A percentile compares a stretch with the other conserved stretches of the same genome.
These are phyloP conservation scores for Calycina marina DNA, from an alignment of 2,329 filamentous ascomycete species.

Conservation along the genomic window DNA sequence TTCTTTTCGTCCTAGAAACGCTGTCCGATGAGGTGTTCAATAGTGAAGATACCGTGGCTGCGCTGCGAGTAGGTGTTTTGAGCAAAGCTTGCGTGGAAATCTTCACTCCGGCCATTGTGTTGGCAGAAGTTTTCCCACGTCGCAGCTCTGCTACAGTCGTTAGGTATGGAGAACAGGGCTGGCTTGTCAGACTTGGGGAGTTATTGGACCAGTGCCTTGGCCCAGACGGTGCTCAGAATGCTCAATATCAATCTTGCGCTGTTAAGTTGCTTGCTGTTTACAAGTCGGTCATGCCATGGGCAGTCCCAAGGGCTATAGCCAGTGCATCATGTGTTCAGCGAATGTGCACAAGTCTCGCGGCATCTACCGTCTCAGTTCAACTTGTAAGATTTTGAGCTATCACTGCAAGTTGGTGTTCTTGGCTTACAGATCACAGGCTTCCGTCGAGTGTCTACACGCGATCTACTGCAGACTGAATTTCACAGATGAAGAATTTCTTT, in stretches of 20 bases:
- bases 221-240: slow-evolving; percentile 47
- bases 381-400: slow-evolving; percentile 37
- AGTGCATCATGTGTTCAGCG: slow-evolving; percentile 54
- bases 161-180: slow-evolving; percentile 69
- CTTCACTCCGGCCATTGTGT: slow-evolving; percentile 65
- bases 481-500: slow-evolving; percentile 61
- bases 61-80: slow-evolving; percentile 66
- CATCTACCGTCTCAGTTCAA: slow-evolving; percentile 56
- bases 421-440: slow-evolving; percentile 36
- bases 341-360: slow-evolving; percentile 57
- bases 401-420: neutral
- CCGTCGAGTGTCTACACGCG: slow-evolving; percentile 70
- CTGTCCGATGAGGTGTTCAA: slow-evolving; percentile 91
- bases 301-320: slow-evolving; percentile 68
- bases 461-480: slow-evolving; percentile 65
- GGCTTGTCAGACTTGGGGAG: slow-evolving; percentile 63
- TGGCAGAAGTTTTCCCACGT: slow-evolving; percentile 62
- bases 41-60: slow-evolving; percentile 75
- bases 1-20: slow-evolving; percentile 77
- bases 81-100: slow-evolving; percentile 89
- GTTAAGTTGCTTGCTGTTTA: slow-evolving; percentile 66
- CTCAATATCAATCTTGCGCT: slow-evolving; percentile 54
- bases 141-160: slow-evolving; percentile 49
- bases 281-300: slow-evolving; percentile 72
- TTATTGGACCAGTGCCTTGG: slow-evolving; percentile 62